Evolutionary conservation across 2,329 filamentous ascomycete species (phyloP).

Genomic region (Alternaria triticina): DNA sequence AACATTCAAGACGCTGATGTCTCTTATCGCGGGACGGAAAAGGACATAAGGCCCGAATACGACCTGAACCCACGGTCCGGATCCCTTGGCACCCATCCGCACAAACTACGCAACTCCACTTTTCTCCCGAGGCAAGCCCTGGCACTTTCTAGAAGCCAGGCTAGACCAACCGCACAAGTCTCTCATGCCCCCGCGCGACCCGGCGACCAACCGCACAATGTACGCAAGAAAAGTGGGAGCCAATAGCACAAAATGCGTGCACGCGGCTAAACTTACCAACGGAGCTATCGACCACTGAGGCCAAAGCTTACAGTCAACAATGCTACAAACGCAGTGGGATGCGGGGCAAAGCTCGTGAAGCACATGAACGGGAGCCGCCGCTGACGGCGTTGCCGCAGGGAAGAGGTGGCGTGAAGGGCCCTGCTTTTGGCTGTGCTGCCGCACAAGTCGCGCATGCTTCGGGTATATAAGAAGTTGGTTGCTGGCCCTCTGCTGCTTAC

Average conservation of each 20-base stretch:
- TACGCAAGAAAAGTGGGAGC: background rate
- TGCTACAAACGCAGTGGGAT: background rate
- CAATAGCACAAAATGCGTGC: background rate
- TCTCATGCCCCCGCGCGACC: slow-evolving; percentile 1
- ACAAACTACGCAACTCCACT: slow-evolving; percentile 17
- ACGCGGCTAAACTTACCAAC: background rate
- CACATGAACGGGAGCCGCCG: background rate
- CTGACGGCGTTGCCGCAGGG: background rate
- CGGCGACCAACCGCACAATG: background rate
- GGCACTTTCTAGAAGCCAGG: background rate
- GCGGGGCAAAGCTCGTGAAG: slow-evolving; percentile 1
- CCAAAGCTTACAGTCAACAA: background rate
- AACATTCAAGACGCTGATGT: background rate
- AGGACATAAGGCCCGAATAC: background rate
- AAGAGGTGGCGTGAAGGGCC: background rate
- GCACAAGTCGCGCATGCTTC: slow-evolving; percentile 29
- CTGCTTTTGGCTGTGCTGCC: slow-evolving; percentile 2
- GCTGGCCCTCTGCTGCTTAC: background rate
- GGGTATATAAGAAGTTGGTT: slow-evolving; percentile 17
- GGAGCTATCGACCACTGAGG: background rate
- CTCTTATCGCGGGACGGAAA: background rate
- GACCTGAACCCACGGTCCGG: background rate
- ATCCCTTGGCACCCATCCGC: slow-evolving; percentile 4
- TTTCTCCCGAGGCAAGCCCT: background rate
- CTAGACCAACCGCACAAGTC: slow-evolving; percentile 15